Percentiles rank a stretch among this genome's conserved stretches.
Evolutionary conservation across 768 basidiomycete species (phyloP).

Genomic region (Panaeolus papilionaceus): DNA sequence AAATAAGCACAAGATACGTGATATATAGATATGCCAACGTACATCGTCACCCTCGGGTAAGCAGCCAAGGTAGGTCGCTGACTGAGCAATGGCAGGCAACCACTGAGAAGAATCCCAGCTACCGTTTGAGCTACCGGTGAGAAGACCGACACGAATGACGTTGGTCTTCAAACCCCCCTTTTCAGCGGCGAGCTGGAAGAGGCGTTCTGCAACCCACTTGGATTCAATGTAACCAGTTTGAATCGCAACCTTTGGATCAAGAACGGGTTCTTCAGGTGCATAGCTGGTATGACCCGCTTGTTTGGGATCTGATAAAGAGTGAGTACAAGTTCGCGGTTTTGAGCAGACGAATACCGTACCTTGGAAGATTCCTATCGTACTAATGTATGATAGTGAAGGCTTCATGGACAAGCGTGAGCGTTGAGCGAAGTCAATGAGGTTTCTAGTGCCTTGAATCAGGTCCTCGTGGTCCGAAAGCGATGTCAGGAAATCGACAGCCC

Average conservation of each 20-base stretch:
- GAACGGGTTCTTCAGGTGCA: constrained; percentile 28
- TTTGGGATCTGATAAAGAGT: constrained; percentile 18
- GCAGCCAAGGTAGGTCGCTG: constrained; percentile 31
- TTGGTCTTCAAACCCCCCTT: constrained; percentile 33
- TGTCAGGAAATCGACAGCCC: constrained; percentile 44
- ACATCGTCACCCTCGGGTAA: constrained; percentile 38
- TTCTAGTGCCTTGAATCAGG: constrained; percentile 35
- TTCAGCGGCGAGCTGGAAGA: constrained; percentile 37
- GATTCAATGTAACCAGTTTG: constrained; percentile 45
- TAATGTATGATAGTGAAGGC: constrained; percentile 37
- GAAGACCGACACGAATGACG: constrained; percentile 45
- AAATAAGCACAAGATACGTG: background rate
- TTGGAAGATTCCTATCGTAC: constrained; percentile 38
- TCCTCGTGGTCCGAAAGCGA: constrained; percentile 21
- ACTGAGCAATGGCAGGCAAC: constrained; percentile 43
- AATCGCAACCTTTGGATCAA: constrained; percentile 31
- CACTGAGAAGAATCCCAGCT: constrained; percentile 47
- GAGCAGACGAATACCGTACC: constrained; percentile 20
- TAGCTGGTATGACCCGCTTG: constrained; percentile 15
- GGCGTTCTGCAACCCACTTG: constrained; percentile 49
- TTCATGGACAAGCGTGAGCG: constrained; percentile 25
- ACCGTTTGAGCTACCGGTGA: constrained; percentile 42
- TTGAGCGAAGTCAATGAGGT: constrained; percentile 40
- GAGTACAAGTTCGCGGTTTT: background rate
- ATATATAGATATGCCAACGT: constrained; percentile 19